These are phyloP conservation scores for Corymbia maculata DNA, from an alignment of 345 rosid genomes.

Conservation along the genomic window DNA sequence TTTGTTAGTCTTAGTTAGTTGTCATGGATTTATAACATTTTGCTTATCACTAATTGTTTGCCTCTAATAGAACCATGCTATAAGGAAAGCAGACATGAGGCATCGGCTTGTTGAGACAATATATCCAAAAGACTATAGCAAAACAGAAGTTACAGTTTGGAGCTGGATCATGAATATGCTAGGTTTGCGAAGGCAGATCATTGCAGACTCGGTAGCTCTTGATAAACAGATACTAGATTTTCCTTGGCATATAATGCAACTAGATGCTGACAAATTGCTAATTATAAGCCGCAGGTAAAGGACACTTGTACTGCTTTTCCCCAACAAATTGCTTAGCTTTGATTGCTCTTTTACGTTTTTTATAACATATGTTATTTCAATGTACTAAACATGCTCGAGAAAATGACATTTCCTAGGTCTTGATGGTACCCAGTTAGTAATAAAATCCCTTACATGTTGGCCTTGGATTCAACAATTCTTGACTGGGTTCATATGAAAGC, in stretches of 20 bases:
- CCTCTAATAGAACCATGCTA: conserved; percentile 67
- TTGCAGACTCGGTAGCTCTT: conserved; percentile 32
- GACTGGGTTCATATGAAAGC: not conserved
- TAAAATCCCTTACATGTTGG: not conserved
- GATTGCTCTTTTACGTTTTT: not conserved
- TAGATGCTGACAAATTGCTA: conserved; percentile 30
- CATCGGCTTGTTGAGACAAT: conserved; percentile 81
- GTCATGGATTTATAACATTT: not conserved
- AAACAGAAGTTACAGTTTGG: conserved; percentile 46
- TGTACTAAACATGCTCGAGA: not conserved
- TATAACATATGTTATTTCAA: not conserved
- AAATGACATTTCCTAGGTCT: not conserved
- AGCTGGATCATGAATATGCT: conserved; percentile 55
- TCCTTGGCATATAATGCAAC: conserved; percentile 89
- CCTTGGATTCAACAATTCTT: not conserved
- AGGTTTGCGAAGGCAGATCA: conserved; percentile 38
- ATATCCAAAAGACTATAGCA: conserved; percentile 40
- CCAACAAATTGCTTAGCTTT: not conserved
- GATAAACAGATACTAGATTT: conserved; percentile 34
- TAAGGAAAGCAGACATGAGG: conserved; percentile 78
- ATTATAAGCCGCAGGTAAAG: conserved; percentile 56
- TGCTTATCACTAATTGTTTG: not conserved
- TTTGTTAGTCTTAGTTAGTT: not conserved
- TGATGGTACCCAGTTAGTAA: not conserved
- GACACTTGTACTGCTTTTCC: conserved; percentile 33